Evolutionary conservation across 1,284 basidiomycete species (phyloP), one percentile per base, ranked within the genome.

Genomic region (Marasmius fiardii): DNA sequence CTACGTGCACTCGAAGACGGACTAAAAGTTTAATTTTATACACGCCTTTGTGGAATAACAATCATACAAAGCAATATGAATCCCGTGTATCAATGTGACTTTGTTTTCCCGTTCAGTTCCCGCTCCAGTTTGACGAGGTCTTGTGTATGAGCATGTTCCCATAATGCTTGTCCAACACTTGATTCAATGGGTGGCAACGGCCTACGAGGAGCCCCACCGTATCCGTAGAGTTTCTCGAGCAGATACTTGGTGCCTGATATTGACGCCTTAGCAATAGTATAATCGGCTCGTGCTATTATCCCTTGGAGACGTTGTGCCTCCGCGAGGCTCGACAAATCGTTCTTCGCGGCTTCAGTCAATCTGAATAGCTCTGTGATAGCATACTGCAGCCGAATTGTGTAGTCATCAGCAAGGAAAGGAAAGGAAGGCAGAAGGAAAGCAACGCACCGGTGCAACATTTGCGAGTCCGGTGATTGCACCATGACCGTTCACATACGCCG

Each of bases 231-330:
- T 67, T 82, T 86, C 69, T 89, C 74, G 28, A 94, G 71, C 52
- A 92, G 78, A 68, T 76, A 87, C 73, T 96, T 96, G 12, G 90
- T 93, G 6, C 92, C 93, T 1, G 88, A 74, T 62, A 95, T 90
- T 3, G 88, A 89, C 2, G 83, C 73, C 67, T 90, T 89, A 26
- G 88, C 82, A 64, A 93, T 87, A 12, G 90, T 89, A 60, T 78
- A 86, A 67, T 96, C 93, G 3, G 86, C 92, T 33, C 82, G 83
- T 21, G 90, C 88, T 51, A 92, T 77, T 58, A 93, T 82, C 26
- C 86, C 89, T 69, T 95, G 93, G 44, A 95, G 68, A 24, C 75
- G 77, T 64, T 89, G 86, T 0, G 92, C 90, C 68, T 91, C 83
- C 1, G 78, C 69, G 48, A 94, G 79, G 24, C 82, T 66, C n/a